phyloP scores from a whole-genome alignment of 257 asterid genomes.

The Perilla frutescens region DNA sequence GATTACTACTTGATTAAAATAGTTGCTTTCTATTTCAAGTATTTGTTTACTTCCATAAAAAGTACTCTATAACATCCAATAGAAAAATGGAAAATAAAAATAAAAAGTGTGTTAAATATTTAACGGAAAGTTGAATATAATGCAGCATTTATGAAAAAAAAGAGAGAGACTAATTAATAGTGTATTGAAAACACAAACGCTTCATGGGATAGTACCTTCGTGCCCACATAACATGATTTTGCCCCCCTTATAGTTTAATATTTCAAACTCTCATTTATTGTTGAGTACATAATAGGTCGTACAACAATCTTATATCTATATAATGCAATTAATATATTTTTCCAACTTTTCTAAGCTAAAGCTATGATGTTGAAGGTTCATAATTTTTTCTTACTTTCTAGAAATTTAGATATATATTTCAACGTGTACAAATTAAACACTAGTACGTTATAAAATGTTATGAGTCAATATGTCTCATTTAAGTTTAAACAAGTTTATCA shows the following conservation, averaged over 20 bases:
- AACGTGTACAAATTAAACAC: too few relatives aligned
- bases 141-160: not conserved
- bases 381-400: not conserved
- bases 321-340: not conserved
- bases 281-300: slow-evolving; percentile 25
- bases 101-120: not conserved
- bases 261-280: slow-evolving; percentile 20
- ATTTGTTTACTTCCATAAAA: not conserved
- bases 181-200: not conserved
- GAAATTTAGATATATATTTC: not conserved
- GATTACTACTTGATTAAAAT: too few relatives aligned
- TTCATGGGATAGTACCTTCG: not conserved
- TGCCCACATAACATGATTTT: slow-evolving; percentile 32
- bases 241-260: slow-evolving; percentile 6
- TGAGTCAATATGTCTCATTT: too few relatives aligned
- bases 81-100: not conserved
- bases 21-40: too few relatives aligned
- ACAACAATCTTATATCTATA: not conserved
- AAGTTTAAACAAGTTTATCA: too few relatives aligned
- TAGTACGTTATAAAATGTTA: too few relatives aligned
- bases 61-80: not conserved
- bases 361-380: not conserved
- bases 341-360: not conserved
- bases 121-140: not conserved
- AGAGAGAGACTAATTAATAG: not conserved